phyloP scores from a whole-genome alignment of 352 stramenopile species.

The Phytophthora agathidicida region DNA sequence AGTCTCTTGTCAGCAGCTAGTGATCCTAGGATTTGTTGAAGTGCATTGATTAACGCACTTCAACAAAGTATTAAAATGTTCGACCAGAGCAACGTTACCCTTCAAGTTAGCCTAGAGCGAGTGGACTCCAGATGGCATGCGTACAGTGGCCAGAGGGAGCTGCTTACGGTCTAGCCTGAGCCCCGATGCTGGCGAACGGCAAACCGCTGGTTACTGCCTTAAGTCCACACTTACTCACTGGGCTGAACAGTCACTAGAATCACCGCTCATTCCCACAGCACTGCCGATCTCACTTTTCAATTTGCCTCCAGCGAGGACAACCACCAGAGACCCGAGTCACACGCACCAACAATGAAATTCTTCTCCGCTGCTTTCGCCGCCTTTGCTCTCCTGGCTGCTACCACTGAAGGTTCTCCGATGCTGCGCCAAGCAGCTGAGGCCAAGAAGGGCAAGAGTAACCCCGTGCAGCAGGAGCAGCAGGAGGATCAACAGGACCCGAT shows the following conservation, averaged over 20 bases:
- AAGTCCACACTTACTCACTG: neutral
- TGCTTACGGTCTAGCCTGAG: too few relatives aligned
- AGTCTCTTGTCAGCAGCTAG: too few relatives aligned
- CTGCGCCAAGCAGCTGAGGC: slow-evolving; percentile 9
- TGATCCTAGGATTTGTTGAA: too few relatives aligned
- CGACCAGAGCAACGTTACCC: neutral
- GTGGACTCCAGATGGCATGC: too few relatives aligned
- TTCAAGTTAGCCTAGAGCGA: too few relatives aligned
- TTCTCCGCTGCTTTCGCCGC: slow-evolving; percentile 6
- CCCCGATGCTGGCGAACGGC: too few relatives aligned
- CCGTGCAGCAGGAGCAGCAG: neutral
- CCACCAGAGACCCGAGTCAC: too few relatives aligned
- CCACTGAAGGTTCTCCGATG: slow-evolving; percentile 16
- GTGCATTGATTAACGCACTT: too few relatives aligned
- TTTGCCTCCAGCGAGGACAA: neutral
- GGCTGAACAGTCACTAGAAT: neutral
- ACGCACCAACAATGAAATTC: slow-evolving; percentile 16
- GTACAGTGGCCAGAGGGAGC: too few relatives aligned
- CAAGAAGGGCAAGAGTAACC: slow-evolving; percentile 18
- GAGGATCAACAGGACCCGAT: neutral
- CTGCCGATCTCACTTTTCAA: neutral
- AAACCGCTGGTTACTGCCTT: neutral
- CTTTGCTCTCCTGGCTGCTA: slow-evolving; percentile 11
- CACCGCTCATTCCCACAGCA: neutral
- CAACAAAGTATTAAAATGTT: neutral